These are phyloP conservation scores for Gnetum montanum DNA, from an alignment of 75 land plant species.

Conservation along the genomic window DNA sequence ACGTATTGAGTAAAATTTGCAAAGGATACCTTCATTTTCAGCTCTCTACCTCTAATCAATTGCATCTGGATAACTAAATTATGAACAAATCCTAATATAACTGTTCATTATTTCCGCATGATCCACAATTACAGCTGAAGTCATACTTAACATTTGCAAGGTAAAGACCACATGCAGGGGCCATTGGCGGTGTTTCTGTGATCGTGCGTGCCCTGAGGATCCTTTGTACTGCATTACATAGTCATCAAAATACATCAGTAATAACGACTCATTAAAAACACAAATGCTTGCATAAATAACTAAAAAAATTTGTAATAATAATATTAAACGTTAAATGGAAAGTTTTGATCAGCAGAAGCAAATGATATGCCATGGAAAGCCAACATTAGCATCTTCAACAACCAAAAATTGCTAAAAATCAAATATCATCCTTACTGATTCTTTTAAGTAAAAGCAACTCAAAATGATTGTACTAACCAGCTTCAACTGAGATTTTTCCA, in stretches of 20 bases:
- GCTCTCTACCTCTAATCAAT: too few species aligned
- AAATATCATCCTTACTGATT: too few species aligned
- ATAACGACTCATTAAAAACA: background rate
- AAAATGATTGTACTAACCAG: constrained; percentile 42
- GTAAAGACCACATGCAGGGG: constrained; percentile 91
- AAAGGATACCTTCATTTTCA: too few species aligned
- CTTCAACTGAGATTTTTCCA: constrained; percentile 44
- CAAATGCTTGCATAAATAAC: background rate
- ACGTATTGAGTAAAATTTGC: too few species aligned
- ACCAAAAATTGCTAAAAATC: background rate
- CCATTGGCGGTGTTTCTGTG: constrained; percentile 74
- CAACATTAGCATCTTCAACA: background rate
- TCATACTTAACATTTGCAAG: constrained; percentile 75
- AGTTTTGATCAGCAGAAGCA: too few species aligned
- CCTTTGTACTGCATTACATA: constrained; percentile 40
- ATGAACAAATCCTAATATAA: too few species aligned
- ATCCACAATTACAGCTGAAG: background rate
- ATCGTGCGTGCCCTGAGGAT: constrained; percentile 68
- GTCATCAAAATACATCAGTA: background rate
- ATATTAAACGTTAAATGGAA: background rate
- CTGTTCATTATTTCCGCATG: constrained; percentile 5
- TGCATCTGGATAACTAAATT: too few species aligned
- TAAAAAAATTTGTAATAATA: background rate
- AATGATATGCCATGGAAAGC: too few species aligned
- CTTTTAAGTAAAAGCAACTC: too few species aligned